Evolutionary conservation across 2,329 filamentous ascomycete species (phyloP).

Genomic region (Ceratocystis eucalypticola): DNA sequence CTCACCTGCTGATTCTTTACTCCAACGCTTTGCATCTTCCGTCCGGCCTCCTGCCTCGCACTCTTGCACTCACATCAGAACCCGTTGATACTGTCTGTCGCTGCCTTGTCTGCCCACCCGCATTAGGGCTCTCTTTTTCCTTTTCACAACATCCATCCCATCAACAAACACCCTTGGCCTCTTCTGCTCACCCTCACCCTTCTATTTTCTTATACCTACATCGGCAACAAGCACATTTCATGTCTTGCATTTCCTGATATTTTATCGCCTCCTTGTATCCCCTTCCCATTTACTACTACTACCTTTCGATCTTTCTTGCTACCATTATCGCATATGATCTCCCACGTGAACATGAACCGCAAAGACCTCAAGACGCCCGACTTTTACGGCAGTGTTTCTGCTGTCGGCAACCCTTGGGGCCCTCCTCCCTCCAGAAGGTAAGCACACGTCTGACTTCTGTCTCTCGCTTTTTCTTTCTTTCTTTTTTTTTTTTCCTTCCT

Average conservation of each 20-base stretch:
- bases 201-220: not conserved
- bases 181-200: not conserved
- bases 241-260: constrained; percentile 3
- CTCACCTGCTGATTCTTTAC: not conserved
- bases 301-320: not conserved
- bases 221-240: not conserved
- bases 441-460: constrained; percentile 1
- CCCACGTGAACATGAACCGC: constrained; percentile 18
- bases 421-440: constrained; percentile 17
- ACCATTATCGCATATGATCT: constrained; percentile 4
- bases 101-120: constrained; percentile 5
- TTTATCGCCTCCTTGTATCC: not conserved
- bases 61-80: not conserved
- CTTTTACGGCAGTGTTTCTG: constrained; percentile 15
- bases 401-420: constrained; percentile 18
- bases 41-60: not conserved
- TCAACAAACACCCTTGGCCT: not conserved
- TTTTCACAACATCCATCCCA: not conserved
- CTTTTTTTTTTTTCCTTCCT: not conserved
- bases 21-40: not conserved
- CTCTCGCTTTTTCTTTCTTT: not conserved
- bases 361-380: constrained; percentile 19
- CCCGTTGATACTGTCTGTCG: not conserved
- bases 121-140: constrained; percentile 5
- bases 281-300: not conserved